Evolutionary conservation across 2,329 filamentous ascomycete genomes (phyloP).

Genomic region (Endocalyx cinctus): DNA sequence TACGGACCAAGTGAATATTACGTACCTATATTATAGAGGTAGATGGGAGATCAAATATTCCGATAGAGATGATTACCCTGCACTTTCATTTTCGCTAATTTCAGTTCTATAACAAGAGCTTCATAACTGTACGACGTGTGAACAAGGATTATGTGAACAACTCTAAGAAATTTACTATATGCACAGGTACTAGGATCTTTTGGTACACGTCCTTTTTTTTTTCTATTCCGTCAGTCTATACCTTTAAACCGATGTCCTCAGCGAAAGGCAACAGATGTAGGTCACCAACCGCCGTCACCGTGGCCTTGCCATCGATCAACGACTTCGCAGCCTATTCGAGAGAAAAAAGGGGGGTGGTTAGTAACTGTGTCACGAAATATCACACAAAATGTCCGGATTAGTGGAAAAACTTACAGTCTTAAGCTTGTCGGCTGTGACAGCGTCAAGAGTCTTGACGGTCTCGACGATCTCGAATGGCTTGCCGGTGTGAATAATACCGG

Average conservation of each 20-base stretch:
- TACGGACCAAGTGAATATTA: too few relatives aligned
- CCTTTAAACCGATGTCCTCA: constrained; percentile 87
- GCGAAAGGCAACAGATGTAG: constrained; percentile 87
- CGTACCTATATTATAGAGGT: too few relatives aligned
- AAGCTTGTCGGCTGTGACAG: constrained; percentile 77
- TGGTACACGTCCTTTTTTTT: constrained; percentile 35
- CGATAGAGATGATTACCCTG: too few relatives aligned
- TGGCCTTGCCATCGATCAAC: constrained; percentile 82
- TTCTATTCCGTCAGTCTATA: constrained; percentile 56
- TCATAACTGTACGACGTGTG: too few relatives aligned
- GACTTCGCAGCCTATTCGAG: constrained; percentile 72
- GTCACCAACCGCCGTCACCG: constrained; percentile 86
- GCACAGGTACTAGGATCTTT: constrained; percentile 39
- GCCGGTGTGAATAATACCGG: constrained; percentile 74
- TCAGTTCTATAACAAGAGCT: too few relatives aligned
- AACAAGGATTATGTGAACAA: too few relatives aligned
- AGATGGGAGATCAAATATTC: too few relatives aligned
- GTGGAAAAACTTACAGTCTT: constrained; percentile 64
- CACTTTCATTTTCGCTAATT: too few relatives aligned
- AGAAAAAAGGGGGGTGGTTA: constrained; percentile 20
- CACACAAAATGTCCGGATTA: too few relatives aligned
- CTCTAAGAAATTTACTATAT: constrained; percentile 42
- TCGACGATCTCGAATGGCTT: constrained; percentile 81
- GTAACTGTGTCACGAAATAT: too few relatives aligned
- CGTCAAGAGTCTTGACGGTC: constrained; percentile 72